Percentiles rank a stretch among this genome's conserved stretches.
Evolutionary conservation across 2,329 filamentous ascomycete genomes (phyloP).

Genomic region (Penicillium palitans): DNA sequence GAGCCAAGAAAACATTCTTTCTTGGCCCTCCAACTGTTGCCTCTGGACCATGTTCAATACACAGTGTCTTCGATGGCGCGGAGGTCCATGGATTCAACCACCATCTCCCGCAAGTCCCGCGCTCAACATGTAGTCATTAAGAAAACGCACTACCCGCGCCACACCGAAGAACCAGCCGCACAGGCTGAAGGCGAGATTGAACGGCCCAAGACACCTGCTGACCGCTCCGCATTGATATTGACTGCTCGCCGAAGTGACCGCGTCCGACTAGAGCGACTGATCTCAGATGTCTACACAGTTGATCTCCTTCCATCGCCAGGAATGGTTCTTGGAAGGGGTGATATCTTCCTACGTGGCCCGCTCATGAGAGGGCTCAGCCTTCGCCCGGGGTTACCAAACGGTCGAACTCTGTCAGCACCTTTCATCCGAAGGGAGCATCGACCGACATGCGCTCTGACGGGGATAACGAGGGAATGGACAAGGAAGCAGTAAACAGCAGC

Average conservation of each 20-base stretch:
- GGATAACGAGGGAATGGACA: slow-evolving; percentile 18
- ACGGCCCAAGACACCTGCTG: slow-evolving; percentile 77
- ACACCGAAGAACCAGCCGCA: slow-evolving; percentile 49
- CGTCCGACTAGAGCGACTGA: slow-evolving; percentile 69
- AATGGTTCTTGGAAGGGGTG: slow-evolving; percentile 66
- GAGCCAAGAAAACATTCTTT: slow-evolving; percentile 32
- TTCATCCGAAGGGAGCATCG: slow-evolving; percentile 17
- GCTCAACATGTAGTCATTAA: slow-evolving; percentile 79
- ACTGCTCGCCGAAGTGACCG: slow-evolving; percentile 74
- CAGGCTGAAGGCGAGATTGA: slow-evolving; percentile 60
- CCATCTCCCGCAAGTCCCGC: slow-evolving; percentile 69
- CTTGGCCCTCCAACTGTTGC: slow-evolving; percentile 69
- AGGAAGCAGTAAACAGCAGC: slow-evolving; percentile 8
- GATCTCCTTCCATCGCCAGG: slow-evolving; percentile 80
- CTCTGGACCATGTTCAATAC: slow-evolving; percentile 73
- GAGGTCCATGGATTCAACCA: slow-evolving; percentile 69
- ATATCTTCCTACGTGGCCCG: slow-evolving; percentile 72
- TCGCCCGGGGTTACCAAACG: slow-evolving; percentile 73
- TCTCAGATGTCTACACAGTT: slow-evolving; percentile 81
- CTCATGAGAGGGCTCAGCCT: slow-evolving; percentile 87
- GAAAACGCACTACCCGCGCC: slow-evolving; percentile 72
- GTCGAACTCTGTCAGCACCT: slow-evolving; percentile 57
- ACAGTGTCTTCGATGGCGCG: slow-evolving; percentile 62
- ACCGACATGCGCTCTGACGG: slow-evolving; percentile 8
- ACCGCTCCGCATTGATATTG: slow-evolving; percentile 67